Base-by-base conservation (phyloP, 169 alveolate species). In the Cryptosporidium canis region DNA sequence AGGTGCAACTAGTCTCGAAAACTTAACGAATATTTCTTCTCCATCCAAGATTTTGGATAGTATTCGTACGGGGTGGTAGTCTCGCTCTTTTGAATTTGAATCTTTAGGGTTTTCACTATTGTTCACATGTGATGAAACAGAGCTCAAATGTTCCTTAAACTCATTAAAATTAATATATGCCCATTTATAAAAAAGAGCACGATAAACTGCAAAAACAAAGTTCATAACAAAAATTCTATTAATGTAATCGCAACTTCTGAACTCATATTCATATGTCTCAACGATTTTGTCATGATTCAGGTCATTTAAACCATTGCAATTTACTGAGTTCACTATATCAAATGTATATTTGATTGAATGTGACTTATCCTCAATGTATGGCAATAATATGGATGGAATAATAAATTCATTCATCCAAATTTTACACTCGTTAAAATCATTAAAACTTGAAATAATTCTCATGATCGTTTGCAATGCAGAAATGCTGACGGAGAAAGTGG, bases 391-490 rank as follows among this genome's bases (percentile, higher is more conserved):
- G 1, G 77, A 77, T 21, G 56, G 77, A 21, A 77, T 29, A 24
- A 77, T 77, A 39, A 77, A 77, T 18, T 55, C 45, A 37, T 77
- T 41, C 7, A 63, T 61, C 87, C 87, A 77, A 35, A 14, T 56
- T 37, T n/a, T 51, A 27, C 77, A 55, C 6, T 77, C 87, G 12
- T 55, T 16, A 35, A 77, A 41, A 55, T 29, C 27, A 14, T 55
- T 63, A 16, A 77, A 58, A 29, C 31, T 63, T 1, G 70, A 55
- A 58, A 77, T 58, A 4, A 77, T 77, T 24, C 55, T 43, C 77
- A 61, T 77, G 18, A 77, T 58, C 44, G 87, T 39, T 58, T 77
- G 87, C 64, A 77, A 14, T 29, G 72, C 87, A 58, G 66, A 77
- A 29, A 77, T 44, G 31, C 47, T 77, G 39, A 77, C 70, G 18